Conservation (phyloP, 2,329 filamentous ascomycete genomes). For the Stachybotrys chlorohalonatus region DNA sequence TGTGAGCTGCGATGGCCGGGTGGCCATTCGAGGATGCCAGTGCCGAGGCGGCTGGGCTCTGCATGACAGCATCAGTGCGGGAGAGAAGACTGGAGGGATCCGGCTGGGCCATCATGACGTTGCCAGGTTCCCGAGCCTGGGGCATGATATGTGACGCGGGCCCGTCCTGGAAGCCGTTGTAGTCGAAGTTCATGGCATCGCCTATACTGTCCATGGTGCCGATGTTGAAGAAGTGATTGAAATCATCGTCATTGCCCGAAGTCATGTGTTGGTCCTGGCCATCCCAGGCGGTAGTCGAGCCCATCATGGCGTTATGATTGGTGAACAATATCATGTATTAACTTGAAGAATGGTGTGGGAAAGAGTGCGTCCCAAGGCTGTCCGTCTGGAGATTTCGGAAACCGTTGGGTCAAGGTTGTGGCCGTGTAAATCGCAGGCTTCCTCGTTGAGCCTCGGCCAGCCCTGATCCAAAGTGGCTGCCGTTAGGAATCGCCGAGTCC, state of each 20-base stretch:
- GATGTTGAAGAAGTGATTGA: constrained; percentile 57
- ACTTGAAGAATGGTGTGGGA: too few relatives aligned
- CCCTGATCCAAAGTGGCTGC: not conserved
- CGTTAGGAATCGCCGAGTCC: too few relatives aligned
- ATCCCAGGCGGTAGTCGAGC: constrained; percentile 43
- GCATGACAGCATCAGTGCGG: constrained; percentile 25
- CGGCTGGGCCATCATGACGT: constrained; percentile 25
- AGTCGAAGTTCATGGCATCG: constrained; percentile 51
- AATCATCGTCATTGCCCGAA: constrained; percentile 46
- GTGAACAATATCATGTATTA: not conserved
- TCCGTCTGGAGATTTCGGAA: not conserved
- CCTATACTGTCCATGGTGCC: constrained; percentile 42
- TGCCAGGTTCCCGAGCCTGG: constrained; percentile 17
- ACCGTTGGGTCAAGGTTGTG: not conserved
- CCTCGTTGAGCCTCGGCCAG: not conserved
- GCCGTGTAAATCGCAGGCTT: not conserved
- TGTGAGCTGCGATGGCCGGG: constrained; percentile 34
- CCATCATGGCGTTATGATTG: constrained; percentile 32
- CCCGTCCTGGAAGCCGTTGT: constrained; percentile 41
- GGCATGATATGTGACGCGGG: constrained; percentile 21
- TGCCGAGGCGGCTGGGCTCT: constrained; percentile 33
- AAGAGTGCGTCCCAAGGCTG: too few relatives aligned
- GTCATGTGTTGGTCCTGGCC: constrained; percentile 47
- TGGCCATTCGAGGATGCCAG: constrained; percentile 39
- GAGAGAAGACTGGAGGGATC: constrained; percentile 20